Percentiles rank a stretch among this genome's conserved stretches.
Evolutionary conservation across 331 rosid species (phyloP).

Genomic region (Dryas integrifolia): DNA sequence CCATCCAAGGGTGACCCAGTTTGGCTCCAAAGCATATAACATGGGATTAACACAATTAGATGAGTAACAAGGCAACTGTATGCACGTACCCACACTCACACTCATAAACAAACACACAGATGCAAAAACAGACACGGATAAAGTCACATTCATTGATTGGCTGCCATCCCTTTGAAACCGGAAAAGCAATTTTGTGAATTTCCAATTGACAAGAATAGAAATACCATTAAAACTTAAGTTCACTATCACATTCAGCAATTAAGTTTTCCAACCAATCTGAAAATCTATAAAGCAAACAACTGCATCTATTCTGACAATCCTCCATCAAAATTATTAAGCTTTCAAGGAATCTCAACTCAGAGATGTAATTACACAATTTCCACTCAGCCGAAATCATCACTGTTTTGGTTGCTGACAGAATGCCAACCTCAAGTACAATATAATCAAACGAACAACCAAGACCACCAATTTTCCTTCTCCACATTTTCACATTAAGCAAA

Average conservation of each 20-base stretch:
- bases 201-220: neutral
- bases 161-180: neutral
- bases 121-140: too few relatives aligned
- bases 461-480: neutral
- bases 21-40: neutral
- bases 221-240: neutral
- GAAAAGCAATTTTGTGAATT: neutral
- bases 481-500: neutral
- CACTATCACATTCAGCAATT: neutral
- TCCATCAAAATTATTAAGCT: neutral
- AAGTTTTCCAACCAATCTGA: neutral
- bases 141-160: neutral
- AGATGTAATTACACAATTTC: neutral
- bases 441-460: neutral
- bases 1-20: neutral
- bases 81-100: neutral
- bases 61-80: neutral
- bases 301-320: neutral
- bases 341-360: neutral
- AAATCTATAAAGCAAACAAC: neutral
- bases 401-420: neutral
- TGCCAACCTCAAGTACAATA: neutral
- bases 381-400: neutral
- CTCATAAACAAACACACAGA: too few relatives aligned
- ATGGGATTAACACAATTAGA: neutral